Evolutionary conservation across 2,329 filamentous ascomycete species (phyloP), one percentile per base, ranked within the genome.

Genomic region (Zymoseptoria passerinii): DNA sequence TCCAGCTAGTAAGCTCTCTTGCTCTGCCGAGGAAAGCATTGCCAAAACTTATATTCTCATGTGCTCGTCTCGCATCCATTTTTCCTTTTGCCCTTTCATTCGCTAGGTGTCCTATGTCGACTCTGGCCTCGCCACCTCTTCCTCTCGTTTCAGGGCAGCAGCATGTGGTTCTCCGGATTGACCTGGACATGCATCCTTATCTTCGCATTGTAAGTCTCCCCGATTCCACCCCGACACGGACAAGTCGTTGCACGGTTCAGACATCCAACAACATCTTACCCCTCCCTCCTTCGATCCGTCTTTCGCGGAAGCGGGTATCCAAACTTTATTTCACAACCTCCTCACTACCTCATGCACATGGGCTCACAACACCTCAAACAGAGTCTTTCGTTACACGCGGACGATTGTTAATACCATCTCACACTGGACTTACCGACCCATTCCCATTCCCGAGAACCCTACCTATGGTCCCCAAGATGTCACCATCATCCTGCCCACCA

Each of bases 401-500:
- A 81, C 95, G 66, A 79, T 95, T 67, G 86, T 95, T 66, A 94
- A 96, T 72, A 84, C 89, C 68, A 77, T 89, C 67, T 90, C 89
- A 67, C 92, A 95, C 72, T 94, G 90, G 88, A 80, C 80, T 9
- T 96, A 95, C 77, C 88, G 85, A 74, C 91, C 92, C 27, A 89
- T 91, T 62, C 88, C 88, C 49, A 87, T 92, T 56, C 88, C 90
- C 48, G 83, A 84, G 59, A 88, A 90, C 63, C 90, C 92, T n/a
- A 85, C 80, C 50, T 86, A 91, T 71, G 90, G 85, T 28, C 82
- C 85, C 35, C 77, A 89, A 66, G 90, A 97, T 82, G 91, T 96
- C 68, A 96, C 92, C 5, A 90, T 96, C 63, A 89, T 97, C 67
- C 89, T 96, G 61, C 92, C 92, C 7, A 95, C 92, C 9, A 91